phyloP scores from a whole-genome alignment of 768 basidiomycete species.

The Mycena pura region DNA sequence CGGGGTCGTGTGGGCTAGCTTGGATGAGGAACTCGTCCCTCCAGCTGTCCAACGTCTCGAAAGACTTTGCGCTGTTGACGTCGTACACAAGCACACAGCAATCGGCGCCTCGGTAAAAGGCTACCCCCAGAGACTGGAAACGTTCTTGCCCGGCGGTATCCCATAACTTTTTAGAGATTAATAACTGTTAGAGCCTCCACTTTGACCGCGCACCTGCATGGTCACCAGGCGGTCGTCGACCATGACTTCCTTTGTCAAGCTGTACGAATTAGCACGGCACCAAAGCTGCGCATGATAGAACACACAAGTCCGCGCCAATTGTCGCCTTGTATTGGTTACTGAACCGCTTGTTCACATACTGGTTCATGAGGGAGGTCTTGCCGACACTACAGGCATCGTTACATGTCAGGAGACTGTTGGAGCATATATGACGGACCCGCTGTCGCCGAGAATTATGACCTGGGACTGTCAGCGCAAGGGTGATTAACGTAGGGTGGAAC shows the following conservation, averaged over 20 bases:
- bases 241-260: conserved; percentile 98
- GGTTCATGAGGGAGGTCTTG: conserved; percentile 99
- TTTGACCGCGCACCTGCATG: conserved; percentile 80
- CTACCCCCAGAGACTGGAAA: conserved; percentile 98
- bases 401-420: conserved; percentile 25
- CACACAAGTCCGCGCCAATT: conserved; percentile 95
- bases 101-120: conserved; percentile 98
- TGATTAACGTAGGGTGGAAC: conserved; percentile 9
- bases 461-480: conserved; percentile 38
- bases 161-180: conserved; percentile 73
- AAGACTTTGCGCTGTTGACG: conserved; percentile 97
- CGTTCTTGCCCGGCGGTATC: conserved; percentile 99
- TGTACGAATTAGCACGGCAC: conserved; percentile 40
- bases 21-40: conserved; percentile 99
- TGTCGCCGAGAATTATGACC: conserved; percentile 99
- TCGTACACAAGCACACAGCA: conserved; percentile 99
- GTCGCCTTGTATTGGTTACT: conserved; percentile 99
- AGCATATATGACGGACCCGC: conserved; percentile 67
- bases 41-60: conserved; percentile 99
- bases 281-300: conserved; percentile 30
- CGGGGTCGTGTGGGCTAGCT: conserved; percentile 97
- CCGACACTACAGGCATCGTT: conserved; percentile 70
- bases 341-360: conserved; percentile 99
- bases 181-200: conserved; percentile 8
- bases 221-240: conserved; percentile 98